Evolutionary conservation across 2,329 filamentous ascomycete genomes (phyloP).

Genomic region (Aureobasidium pullulans): DNA sequence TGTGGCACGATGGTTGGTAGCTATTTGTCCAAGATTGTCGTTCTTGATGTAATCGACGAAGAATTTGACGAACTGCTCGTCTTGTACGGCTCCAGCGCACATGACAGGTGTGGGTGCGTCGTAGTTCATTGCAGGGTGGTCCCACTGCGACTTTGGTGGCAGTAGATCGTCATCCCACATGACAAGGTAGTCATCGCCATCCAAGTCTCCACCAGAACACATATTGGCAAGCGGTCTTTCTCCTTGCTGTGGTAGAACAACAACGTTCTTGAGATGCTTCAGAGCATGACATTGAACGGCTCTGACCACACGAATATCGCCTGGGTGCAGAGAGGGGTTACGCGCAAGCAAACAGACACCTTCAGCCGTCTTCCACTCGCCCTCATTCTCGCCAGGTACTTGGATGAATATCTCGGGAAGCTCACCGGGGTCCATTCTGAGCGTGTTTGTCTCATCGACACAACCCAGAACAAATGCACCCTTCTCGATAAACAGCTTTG

Average conservation of each 20-base stretch:
- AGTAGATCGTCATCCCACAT: constrained; percentile 79
- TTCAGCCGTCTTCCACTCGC: constrained; percentile 35
- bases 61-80: constrained; percentile 70
- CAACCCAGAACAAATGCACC: constrained; percentile 85
- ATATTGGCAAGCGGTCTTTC: constrained; percentile 83
- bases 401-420: constrained; percentile 89
- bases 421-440: constrained; percentile 46
- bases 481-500: constrained; percentile 70
- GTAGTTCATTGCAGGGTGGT: constrained; percentile 72
- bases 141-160: constrained; percentile 54
- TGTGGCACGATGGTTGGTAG: constrained; percentile 69
- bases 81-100: constrained; percentile 56
- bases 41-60: constrained; percentile 93
- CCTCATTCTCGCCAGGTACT: constrained; percentile 48
- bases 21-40: constrained; percentile 72
- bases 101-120: constrained; percentile 49
- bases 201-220: constrained; percentile 92
- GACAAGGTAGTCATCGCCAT: constrained; percentile 92
- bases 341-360: constrained; percentile 79
- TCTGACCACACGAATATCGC: constrained; percentile 79
- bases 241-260: constrained; percentile 78
- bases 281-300: constrained; percentile 71
- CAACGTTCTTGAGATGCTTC: constrained; percentile 70
- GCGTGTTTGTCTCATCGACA: constrained; percentile 71
- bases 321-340: constrained; percentile 89